A percentile compares a stretch with the other conserved stretches of the same genome.
phyloP scores from a whole-genome alignment of 257 asterid genomes.

The Solanum tarapatanum region DNA sequence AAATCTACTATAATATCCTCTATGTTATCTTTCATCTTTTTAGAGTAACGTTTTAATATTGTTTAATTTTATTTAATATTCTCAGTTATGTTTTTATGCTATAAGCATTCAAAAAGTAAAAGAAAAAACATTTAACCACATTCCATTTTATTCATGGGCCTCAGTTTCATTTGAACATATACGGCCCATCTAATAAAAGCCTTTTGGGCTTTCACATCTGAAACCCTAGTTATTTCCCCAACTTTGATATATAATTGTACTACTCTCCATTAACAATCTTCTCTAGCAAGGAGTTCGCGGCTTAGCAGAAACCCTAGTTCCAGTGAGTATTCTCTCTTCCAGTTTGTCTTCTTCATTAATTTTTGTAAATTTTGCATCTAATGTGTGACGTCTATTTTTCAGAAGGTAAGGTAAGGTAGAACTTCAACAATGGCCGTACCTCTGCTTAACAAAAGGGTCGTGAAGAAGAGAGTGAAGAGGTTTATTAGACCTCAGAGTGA shows the following conservation, averaged over 20 bases:
- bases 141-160: not conserved
- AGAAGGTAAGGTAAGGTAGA: not conserved
- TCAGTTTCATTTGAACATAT: not conserved
- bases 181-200: not conserved
- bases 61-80: too few species aligned
- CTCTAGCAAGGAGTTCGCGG: not conserved
- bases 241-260: not conserved
- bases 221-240: not conserved
- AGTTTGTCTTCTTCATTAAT: not conserved
- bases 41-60: not conserved
- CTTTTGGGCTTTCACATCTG: not conserved
- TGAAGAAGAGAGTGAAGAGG: slow-evolving; percentile 24
- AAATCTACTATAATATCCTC: not conserved
- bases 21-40: too few species aligned
- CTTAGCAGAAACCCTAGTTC: slow-evolving; percentile 4
- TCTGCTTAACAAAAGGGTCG: slow-evolving; percentile 17
- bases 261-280: not conserved
- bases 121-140: not conserved
- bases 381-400: not conserved
- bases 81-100: too few species aligned
- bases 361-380: not conserved
- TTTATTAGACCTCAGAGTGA: slow-evolving; percentile 30
- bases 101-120: not conserved
- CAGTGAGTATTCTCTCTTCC: not conserved
- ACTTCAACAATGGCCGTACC: slow-evolving; percentile 18